phyloP scores from a whole-genome alignment of 23 red algal genomes.

The Gracilaria vermiculophylla region DNA sequence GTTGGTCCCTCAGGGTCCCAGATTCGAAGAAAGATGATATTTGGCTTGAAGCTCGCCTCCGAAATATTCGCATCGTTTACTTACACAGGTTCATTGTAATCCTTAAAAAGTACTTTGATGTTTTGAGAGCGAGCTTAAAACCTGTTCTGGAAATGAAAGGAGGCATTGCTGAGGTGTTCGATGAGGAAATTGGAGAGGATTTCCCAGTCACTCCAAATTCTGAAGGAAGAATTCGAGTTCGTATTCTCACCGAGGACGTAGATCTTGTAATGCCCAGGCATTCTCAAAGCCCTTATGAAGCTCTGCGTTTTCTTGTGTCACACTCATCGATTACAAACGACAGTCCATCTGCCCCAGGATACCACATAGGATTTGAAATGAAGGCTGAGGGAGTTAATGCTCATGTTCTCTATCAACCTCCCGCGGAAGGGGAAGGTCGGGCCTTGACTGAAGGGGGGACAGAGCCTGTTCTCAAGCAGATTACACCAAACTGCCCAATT shows the following conservation, averaged over 20 bases:
- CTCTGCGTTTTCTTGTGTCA: constrained; percentile 53
- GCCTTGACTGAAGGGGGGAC: constrained; percentile 46
- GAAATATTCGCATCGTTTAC: constrained; percentile 74
- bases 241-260: constrained; percentile 55
- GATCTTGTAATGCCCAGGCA: constrained; percentile 79
- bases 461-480: constrained; percentile 50
- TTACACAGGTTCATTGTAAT: constrained; percentile 73
- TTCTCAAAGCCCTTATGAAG: constrained; percentile 76
- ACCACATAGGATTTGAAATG: constrained; percentile 55
- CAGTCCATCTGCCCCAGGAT: constrained; percentile 46
- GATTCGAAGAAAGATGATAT: constrained; percentile 36
- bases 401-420: constrained; percentile 62
- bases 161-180: constrained; percentile 69
- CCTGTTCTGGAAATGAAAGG: constrained; percentile 77
- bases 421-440: constrained; percentile 53
- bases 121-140: constrained; percentile 53
- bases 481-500: constrained; percentile 41
- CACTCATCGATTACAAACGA: constrained; percentile 68
- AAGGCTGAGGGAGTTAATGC: constrained; percentile 50
- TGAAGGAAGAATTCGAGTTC: constrained; percentile 49
- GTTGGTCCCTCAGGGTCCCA: constrained; percentile 58
- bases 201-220: constrained; percentile 45
- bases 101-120: constrained; percentile 76
- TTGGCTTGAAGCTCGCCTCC: constrained; percentile 56
- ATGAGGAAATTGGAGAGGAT: constrained; percentile 54